Conservation (phyloP, 192 early-diverging fungal genomes). For the Funneliformis mosseae region DNA sequence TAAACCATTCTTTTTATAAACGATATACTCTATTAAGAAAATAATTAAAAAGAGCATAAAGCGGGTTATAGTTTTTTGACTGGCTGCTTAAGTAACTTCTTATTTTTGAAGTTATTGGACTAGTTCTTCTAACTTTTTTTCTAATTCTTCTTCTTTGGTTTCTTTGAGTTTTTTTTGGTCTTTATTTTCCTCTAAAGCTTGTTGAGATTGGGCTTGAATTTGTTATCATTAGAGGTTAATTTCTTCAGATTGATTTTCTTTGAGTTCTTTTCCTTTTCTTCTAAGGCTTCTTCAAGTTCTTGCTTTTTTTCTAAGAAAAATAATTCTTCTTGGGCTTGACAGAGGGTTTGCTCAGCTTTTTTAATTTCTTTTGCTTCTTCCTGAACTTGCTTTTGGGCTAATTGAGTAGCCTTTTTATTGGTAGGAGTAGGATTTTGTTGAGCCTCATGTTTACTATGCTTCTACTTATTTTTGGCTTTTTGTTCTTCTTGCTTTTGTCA, state of each 20-base stretch:
- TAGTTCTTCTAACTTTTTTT: conserved; percentile 16
- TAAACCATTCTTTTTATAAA: conserved; percentile 25
- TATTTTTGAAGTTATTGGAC: background rate
- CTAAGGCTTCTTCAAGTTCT: conserved; percentile 9
- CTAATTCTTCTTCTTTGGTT: background rate
- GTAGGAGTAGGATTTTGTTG: no score
- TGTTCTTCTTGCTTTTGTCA: no score
- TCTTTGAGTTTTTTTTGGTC: conserved; percentile 19
- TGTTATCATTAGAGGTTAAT: background rate
- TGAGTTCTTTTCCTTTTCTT: background rate
- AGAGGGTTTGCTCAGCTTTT: background rate
- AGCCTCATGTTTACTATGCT: no score
- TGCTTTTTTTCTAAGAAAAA: background rate
- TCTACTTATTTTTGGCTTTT: no score
- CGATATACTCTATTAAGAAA: conserved; percentile 20
- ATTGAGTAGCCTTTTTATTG: no score
- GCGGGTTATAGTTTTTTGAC: background rate
- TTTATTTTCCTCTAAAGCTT: background rate
- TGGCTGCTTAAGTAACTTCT: background rate
- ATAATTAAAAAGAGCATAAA: conserved; percentile 8
- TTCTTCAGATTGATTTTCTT: background rate
- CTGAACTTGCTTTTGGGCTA: background rate
- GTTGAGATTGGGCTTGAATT: background rate
- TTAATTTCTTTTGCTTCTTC: background rate
- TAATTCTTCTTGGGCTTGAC: conserved; percentile 27